Conservation (phyloP, 805 yeast genomes). For the Kodamaea hsintzibuensis region DNA sequence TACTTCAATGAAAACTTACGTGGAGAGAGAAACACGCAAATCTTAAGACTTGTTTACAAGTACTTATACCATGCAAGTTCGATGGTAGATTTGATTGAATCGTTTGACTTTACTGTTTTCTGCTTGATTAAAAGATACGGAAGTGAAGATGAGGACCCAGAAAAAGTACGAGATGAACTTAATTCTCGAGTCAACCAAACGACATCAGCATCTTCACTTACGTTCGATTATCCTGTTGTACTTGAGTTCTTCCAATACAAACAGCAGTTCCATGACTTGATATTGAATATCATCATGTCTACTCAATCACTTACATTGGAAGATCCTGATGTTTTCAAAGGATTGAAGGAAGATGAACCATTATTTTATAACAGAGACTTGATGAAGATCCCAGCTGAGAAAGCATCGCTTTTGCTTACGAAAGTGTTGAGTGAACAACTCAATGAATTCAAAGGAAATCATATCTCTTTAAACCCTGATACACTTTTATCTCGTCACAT, state of each 20-base stretch:
- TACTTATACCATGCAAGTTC: conserved; percentile 49
- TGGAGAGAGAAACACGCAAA: conserved; percentile 50
- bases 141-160: conserved; percentile 17
- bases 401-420: conserved; percentile 49
- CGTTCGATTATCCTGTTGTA: conserved; percentile 51
- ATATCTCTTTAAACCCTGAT: conserved; percentile 42
- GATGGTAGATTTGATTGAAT: conserved; percentile 54
- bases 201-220: conserved; percentile 22
- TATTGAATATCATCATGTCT: conserved; percentile 60
- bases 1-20: conserved; percentile 35
- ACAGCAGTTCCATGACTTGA: conserved; percentile 65
- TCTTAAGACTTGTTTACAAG: conserved; percentile 55
- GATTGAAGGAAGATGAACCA: conserved; percentile 57
- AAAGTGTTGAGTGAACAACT: conserved; percentile 48
- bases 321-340: conserved; percentile 74
- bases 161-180: conserved; percentile 10
- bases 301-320: conserved; percentile 68
- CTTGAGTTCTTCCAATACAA: conserved; percentile 76
- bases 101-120: conserved; percentile 62
- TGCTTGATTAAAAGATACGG: conserved; percentile 38
- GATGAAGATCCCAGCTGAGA: conserved; percentile 45
- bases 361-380: conserved; percentile 40
- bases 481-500: conserved; percentile 41
- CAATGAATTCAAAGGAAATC: conserved; percentile 33
- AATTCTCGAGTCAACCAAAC: background rate